Evolutionary conservation across 1,284 basidiomycete genomes (phyloP).

Genomic region (Melanopsichium pennsylvanicum): DNA sequence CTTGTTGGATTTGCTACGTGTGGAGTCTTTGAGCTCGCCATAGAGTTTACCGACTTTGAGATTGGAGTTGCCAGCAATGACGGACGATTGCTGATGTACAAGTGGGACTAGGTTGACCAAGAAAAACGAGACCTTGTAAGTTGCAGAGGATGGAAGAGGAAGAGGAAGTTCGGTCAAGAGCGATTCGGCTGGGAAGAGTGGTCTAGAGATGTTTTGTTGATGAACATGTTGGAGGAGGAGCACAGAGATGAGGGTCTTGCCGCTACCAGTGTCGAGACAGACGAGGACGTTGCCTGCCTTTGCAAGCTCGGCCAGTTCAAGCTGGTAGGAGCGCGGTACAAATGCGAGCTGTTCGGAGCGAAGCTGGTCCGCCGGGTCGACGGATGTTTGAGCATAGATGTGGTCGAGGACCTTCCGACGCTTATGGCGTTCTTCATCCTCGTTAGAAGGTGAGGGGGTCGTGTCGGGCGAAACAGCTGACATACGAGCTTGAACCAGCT

Average conservation of each 20-base stretch:
- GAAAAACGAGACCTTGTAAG: slow-evolving; percentile 36
- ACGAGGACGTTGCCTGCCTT: slow-evolving; percentile 46
- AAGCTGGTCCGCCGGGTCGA: slow-evolving; percentile 22
- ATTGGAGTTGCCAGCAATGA: slow-evolving; percentile 45
- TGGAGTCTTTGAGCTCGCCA: slow-evolving; percentile 34
- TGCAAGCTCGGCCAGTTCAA: slow-evolving; percentile 32
- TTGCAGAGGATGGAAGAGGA: background rate
- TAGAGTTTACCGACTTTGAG: slow-evolving; percentile 42
- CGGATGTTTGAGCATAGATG: slow-evolving; percentile 19
- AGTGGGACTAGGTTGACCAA: slow-evolving; percentile 52
- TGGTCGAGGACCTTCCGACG: slow-evolving; percentile 13
- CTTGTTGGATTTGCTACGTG: slow-evolving; percentile 9
- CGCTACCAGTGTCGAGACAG: slow-evolving; percentile 54
- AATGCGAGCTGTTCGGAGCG: slow-evolving; percentile 25
- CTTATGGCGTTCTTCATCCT: slow-evolving; percentile 6
- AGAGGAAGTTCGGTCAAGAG: background rate
- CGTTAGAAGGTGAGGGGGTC: background rate
- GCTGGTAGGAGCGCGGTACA: slow-evolving; percentile 33
- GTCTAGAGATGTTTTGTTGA: slow-evolving; percentile 2
- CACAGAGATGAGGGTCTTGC: slow-evolving; percentile 57
- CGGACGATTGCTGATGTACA: slow-evolving; percentile 51
- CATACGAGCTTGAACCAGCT: background rate
- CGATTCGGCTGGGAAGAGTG: too few relatives aligned
- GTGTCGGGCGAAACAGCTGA: background rate
- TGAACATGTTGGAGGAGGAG: slow-evolving; percentile 48